These are phyloP conservation scores for Endogone sp. DNA, from an alignment of 192 early-diverging fungal genomes.

Conservation along the genomic window DNA sequence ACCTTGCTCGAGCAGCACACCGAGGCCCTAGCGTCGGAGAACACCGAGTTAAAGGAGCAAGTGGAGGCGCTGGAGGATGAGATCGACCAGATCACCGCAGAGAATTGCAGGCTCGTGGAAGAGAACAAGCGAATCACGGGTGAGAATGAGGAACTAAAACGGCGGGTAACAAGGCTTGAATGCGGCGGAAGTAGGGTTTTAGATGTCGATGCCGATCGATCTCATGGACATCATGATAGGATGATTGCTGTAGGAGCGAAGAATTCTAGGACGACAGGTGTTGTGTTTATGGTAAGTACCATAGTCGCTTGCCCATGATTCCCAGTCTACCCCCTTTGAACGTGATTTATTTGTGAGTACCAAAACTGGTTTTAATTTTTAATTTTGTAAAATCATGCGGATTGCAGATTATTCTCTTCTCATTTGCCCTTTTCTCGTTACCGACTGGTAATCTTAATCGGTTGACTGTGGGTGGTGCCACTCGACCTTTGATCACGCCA, in stretches of 20 bases:
- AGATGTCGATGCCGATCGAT: not conserved
- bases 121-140: not conserved
- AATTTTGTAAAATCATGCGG: not conserved
- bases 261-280: conserved; percentile 46
- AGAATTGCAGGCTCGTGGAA: conserved; percentile 36
- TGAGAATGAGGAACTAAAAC: conserved; percentile 44
- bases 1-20: conserved; percentile 61
- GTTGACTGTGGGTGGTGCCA: conserved; percentile 43
- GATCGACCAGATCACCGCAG: conserved; percentile 46
- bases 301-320: no score
- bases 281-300: conserved; percentile 64
- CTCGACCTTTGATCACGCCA: conserved; percentile 27
- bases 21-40: conserved; percentile 46
- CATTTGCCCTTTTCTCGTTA: conserved; percentile 77
- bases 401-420: conserved; percentile 78
- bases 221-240: conserved; percentile 2
- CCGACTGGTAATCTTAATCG: conserved; percentile 43
- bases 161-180: conserved; percentile 20
- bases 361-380: conserved; percentile 1
- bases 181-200: conserved; percentile 14
- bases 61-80: conserved; percentile 54
- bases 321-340: no score
- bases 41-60: conserved; percentile 52
- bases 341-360: no score
- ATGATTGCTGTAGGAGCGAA: conserved; percentile 16